Percentiles rank a stretch among this genome's conserved stretches.
phyloP scores from a whole-genome alignment of 768 basidiomycete species.

The Phanerochaete carnosa region DNA sequence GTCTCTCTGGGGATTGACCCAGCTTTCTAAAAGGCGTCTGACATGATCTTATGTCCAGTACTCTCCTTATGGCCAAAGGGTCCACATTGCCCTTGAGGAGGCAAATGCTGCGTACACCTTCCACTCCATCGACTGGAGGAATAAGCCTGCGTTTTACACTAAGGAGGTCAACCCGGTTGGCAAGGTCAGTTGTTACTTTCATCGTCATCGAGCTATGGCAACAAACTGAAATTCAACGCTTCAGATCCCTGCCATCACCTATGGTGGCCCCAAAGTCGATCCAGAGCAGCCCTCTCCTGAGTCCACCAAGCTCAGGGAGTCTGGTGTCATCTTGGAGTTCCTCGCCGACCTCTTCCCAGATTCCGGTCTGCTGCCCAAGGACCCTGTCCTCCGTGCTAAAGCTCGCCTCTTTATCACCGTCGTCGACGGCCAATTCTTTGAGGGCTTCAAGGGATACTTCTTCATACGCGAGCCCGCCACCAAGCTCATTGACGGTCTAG shows the following conservation, averaged over 20 bases:
- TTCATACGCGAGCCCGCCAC: constrained; percentile 25
- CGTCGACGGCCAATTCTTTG: constrained; percentile 39
- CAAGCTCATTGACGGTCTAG: constrained; percentile 36
- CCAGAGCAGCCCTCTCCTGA: constrained; percentile 56
- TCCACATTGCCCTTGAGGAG: constrained; percentile 60
- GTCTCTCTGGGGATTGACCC: constrained; percentile 23
- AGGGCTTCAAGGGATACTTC: constrained; percentile 15
- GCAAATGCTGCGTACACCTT: constrained; percentile 40
- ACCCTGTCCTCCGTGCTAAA: constrained; percentile 53
- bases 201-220: no score
- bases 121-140: constrained; percentile 55
- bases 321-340: constrained; percentile 63
- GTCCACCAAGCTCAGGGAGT: constrained; percentile 60
- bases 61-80: constrained; percentile 60
- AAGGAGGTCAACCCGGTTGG: constrained; percentile 61
- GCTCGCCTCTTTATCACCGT: constrained; percentile 62
- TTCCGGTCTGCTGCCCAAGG: constrained; percentile 46
- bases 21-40: background rate
- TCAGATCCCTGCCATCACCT: constrained; percentile 56
- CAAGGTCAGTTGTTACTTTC: constrained; percentile 48
- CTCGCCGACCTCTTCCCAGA: constrained; percentile 55
- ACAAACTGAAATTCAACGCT: background rate
- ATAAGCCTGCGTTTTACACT: constrained; percentile 71
- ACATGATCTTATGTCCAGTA: constrained; percentile 30
- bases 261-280: constrained; percentile 53